These are phyloP conservation scores for Primulina eburnea DNA, from an alignment of 257 asterid species.

Conservation along the genomic window DNA sequence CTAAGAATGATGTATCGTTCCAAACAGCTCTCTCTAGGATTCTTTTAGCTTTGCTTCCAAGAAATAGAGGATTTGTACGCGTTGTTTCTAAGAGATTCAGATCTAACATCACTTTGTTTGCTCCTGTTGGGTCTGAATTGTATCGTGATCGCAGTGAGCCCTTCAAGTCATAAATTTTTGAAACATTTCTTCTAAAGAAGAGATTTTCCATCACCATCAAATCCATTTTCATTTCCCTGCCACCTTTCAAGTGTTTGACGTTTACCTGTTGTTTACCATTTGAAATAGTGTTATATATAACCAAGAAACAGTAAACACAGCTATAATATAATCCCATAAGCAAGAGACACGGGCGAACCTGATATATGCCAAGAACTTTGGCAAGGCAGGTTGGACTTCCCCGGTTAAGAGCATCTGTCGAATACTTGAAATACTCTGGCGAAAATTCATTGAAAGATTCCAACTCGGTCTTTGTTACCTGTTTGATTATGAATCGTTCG, in stretches of 20 bases:
- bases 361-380: constrained; percentile 86
- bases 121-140: constrained; percentile 69
- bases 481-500: constrained; percentile 26
- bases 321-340: constrained; percentile 3
- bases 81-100: constrained; percentile 80
- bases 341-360: constrained; percentile 44
- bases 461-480: constrained; percentile 84
- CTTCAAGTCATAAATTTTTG: constrained; percentile 80
- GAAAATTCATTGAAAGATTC: constrained; percentile 87
- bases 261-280: constrained; percentile 43
- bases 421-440: constrained; percentile 65
- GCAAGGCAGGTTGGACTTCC: constrained; percentile 97
- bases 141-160: constrained; percentile 82
- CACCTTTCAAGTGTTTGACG: constrained; percentile 60
- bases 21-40: constrained; percentile 89
- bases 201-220: constrained; percentile 98
- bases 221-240: constrained; percentile 90
- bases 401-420: constrained; percentile 56
- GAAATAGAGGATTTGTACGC: constrained; percentile 79
- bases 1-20: constrained; percentile 92
- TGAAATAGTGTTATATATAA: not conserved
- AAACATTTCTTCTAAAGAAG: constrained; percentile 63
- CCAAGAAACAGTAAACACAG: constrained; percentile 1
- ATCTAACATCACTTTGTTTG: constrained; percentile 77
- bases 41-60: constrained; percentile 86